Evolutionary conservation across 1,284 basidiomycete genomes (phyloP), one percentile per base, ranked within the genome.

Genomic region (Agroathelia rolfsii): DNA sequence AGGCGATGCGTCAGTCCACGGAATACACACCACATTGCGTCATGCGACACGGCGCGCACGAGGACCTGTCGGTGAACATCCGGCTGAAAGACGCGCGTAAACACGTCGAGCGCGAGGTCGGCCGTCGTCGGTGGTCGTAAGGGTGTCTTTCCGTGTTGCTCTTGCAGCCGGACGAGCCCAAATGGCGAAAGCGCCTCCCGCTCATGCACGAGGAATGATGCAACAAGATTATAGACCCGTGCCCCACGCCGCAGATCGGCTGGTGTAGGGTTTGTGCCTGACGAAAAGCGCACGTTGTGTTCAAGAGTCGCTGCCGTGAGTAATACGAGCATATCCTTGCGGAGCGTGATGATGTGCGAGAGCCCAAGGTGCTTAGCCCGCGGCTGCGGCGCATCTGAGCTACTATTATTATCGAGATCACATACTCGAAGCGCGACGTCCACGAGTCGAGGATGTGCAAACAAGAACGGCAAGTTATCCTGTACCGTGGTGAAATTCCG

Each of bases 1-100:
- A 97, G 66, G 27, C 90, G 76, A 47, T 79, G 76, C 36, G 94
- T 69, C 12, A 95, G 69, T 5, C 72, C 65, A 24, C 69, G 64
- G 46, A 90, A 77, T 14, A 90, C 54, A 28, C 52, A 51, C 59
- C 77, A 72, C 20, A 88, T 54, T 47, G 72, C 70, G 2, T 56
- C 43, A 16, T 67, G 54, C 1, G 83, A 67, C 3, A 94, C 62
- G 8, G 67, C 58, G 23, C 62, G 55, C 11, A 77, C 64, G 24
- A 96, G 62, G 20, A 81, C 60, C 40, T 81, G 73, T 13, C 94
- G 81, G 50, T 92, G 95, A 24, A 63, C 58, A 54, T 98, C 93
- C 5, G 67, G 61, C 32, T 84, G 76, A 16, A 76, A 72, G 35
- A 95, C 58, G 26, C 77, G 71, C 9, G 83, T 80, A 45, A 94